These are phyloP conservation scores for Xylariaceae sp. DNA, from an alignment of 2,329 filamentous ascomycete species.

Conservation along the genomic window DNA sequence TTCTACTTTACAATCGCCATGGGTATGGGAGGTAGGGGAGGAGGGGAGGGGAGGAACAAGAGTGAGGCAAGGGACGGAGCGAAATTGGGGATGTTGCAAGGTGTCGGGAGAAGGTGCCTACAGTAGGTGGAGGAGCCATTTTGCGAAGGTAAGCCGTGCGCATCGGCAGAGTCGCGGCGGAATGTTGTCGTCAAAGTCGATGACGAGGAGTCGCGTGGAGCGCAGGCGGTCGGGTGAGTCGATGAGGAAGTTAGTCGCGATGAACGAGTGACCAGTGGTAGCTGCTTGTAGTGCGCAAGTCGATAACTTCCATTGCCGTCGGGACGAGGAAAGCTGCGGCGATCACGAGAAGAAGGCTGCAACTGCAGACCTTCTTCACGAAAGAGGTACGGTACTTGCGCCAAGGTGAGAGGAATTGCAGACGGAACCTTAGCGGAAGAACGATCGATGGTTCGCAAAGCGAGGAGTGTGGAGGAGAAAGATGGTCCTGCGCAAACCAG, in stretches of 20 bases:
- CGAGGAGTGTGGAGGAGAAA: too few species aligned
- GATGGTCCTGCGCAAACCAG: too few species aligned
- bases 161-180: background rate
- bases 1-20: constrained; percentile 2
- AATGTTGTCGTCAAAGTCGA: background rate
- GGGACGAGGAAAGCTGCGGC: constrained; percentile 1
- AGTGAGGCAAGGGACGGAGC: background rate
- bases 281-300: constrained; percentile 6
- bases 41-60: background rate
- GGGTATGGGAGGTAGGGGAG: background rate
- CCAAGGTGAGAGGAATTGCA: too few species aligned
- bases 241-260: background rate
- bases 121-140: background rate
- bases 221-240: too few species aligned
- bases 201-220: background rate
- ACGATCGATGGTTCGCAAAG: too few species aligned
- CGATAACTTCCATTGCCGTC: constrained; percentile 19
- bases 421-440: too few species aligned
- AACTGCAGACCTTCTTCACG: too few species aligned
- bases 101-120: constrained; percentile 6
- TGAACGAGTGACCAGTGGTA: constrained; percentile 16
- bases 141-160: too few species aligned
- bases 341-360: background rate
- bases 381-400: background rate
- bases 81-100: background rate